Conservation (phyloP, 805 yeast genomes). For the Spathaspora arborariae region DNA sequence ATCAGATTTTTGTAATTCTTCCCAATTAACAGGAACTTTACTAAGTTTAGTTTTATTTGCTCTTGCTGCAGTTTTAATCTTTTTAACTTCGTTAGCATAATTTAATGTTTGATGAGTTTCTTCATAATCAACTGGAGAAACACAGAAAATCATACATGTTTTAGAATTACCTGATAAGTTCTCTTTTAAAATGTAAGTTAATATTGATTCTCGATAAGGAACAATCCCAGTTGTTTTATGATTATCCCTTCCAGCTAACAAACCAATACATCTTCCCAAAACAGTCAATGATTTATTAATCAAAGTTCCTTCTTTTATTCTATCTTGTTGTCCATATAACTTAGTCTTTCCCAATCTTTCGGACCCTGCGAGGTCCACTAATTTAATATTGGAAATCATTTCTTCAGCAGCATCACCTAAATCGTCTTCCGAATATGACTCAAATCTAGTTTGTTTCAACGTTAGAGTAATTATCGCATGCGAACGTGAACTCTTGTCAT, state of each 20-base stretch:
- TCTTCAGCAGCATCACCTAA: constrained; percentile 42
- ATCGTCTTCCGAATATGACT: constrained; percentile 14
- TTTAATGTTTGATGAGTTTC: constrained; percentile 73
- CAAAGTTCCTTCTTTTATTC: constrained; percentile 71
- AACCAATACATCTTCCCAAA: constrained; percentile 62
- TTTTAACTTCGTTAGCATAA: constrained; percentile 75
- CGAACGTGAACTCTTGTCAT: constrained; percentile 69
- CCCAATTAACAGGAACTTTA: constrained; percentile 29
- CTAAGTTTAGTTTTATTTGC: constrained; percentile 31
- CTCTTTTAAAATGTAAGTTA: constrained; percentile 75
- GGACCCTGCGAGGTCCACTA: constrained; percentile 83
- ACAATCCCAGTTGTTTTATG: constrained; percentile 30
- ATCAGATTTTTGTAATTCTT: constrained; percentile 22
- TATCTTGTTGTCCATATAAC: constrained; percentile 47
- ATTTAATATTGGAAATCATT: constrained; percentile 55
- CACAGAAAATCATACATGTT: constrained; percentile 83
- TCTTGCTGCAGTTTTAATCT: constrained; percentile 59
- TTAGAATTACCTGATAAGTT: constrained; percentile 83
- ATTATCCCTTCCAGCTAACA: constrained; percentile 39
- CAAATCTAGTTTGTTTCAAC: constrained; percentile 53
- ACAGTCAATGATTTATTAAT: constrained; percentile 78
- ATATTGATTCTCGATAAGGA: constrained; percentile 71
- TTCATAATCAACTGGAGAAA: constrained; percentile 75
- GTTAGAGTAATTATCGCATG: constrained; percentile 73
- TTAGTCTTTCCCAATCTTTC: constrained; percentile 66